Evolutionary conservation across 768 basidiomycete genomes (phyloP).

Genomic region (Trametes cubensis): DNA sequence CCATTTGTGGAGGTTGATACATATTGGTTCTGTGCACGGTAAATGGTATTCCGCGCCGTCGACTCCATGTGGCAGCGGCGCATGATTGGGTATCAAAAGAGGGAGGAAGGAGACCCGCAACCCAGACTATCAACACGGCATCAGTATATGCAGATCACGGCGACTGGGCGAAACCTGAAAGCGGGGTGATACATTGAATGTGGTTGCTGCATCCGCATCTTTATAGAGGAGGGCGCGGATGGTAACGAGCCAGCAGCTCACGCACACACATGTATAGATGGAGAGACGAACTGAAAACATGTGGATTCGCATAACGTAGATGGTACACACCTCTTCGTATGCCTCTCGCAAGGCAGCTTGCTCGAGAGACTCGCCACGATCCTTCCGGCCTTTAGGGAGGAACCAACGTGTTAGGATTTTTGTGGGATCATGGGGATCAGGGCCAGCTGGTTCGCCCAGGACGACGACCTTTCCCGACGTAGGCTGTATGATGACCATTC

Average conservation of each 20-base stretch:
- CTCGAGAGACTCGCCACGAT: constrained; percentile 65
- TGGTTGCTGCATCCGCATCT: too few relatives aligned
- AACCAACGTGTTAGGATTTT: constrained; percentile 43
- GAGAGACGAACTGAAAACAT: too few relatives aligned
- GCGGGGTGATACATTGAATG: not conserved
- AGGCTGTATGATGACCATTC: constrained; percentile 67
- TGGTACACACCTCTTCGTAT: constrained; percentile 59
- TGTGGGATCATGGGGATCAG: constrained; percentile 12
- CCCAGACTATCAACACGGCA: constrained; percentile 44
- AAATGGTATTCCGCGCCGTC: not conserved
- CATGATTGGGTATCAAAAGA: constrained; percentile 43
- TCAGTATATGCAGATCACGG: not conserved
- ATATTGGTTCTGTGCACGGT: constrained; percentile 48
- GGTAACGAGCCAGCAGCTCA: not conserved
- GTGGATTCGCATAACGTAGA: not conserved
- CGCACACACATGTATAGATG: not conserved
- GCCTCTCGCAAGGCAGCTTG: constrained; percentile 63
- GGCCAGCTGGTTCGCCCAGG: constrained; percentile 41
- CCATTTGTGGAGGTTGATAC: constrained; percentile 40
- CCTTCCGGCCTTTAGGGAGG: constrained; percentile 67
- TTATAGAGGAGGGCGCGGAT: too few relatives aligned
- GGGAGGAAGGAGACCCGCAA: constrained; percentile 52
- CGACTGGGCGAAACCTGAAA: not conserved
- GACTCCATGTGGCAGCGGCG: constrained; percentile 40
- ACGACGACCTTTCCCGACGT: constrained; percentile 56